Conservation (phyloP, 176 grass and related monocot genomes). For the Urochloa ruziziensis region DNA sequence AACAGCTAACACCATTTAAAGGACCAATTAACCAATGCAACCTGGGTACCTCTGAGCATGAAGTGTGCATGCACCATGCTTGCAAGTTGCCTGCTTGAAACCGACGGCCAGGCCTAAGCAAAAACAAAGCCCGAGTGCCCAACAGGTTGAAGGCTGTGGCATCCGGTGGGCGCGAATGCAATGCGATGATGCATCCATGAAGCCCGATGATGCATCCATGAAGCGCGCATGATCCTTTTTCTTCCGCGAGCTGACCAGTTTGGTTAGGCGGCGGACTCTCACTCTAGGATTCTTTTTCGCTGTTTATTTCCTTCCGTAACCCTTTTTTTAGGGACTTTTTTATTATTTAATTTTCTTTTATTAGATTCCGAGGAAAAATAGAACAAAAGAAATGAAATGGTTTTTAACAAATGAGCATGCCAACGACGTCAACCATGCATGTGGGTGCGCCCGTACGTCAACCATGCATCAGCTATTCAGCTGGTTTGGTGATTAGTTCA, state of each 20-base stretch:
- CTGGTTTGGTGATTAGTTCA: background rate
- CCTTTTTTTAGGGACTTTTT: background rate
- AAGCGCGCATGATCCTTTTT: background rate
- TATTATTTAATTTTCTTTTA: too few relatives aligned
- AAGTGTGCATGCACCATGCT: background rate
- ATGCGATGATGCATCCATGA: background rate
- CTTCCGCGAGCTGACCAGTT: slow-evolving; percentile 11
- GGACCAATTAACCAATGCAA: too few relatives aligned
- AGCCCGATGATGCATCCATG: too few relatives aligned
- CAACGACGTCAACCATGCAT: too few relatives aligned
- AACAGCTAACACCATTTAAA: background rate
- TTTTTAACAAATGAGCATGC: too few relatives aligned
- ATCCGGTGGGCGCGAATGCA: too few relatives aligned
- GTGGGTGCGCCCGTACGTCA: too few relatives aligned
- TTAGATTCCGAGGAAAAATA: too few relatives aligned
- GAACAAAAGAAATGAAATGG: too few relatives aligned
- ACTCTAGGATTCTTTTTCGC: background rate
- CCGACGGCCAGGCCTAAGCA: background rate
- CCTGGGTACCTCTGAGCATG: too few relatives aligned
- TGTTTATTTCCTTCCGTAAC: background rate
- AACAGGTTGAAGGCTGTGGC: slow-evolving; percentile 1
- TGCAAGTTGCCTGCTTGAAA: slow-evolving; percentile 26
- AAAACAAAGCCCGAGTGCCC: background rate
- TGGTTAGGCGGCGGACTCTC: background rate
- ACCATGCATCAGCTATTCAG: too few relatives aligned